phyloP scores from a whole-genome alignment of 2,329 filamentous ascomycete genomes.

The Pseudogymnoascus sp. region DNA sequence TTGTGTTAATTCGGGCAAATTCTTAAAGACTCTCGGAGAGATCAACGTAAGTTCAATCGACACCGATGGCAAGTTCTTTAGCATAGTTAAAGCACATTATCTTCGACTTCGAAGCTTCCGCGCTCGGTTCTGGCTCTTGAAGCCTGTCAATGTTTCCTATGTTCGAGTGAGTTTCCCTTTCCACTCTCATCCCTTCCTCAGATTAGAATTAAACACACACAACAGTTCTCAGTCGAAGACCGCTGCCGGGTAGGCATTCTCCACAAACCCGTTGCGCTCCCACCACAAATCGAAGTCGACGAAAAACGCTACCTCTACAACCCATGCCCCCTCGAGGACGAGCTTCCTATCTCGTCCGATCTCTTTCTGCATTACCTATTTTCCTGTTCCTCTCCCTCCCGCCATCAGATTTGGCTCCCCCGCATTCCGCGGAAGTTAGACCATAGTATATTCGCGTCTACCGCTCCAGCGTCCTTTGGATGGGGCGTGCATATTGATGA shows the following conservation, averaged over 20 bases:
- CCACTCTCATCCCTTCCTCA: neutral
- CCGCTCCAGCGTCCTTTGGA: constrained; percentile 5
- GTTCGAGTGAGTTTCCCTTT: constrained; percentile 11
- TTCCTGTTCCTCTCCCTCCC: constrained; percentile 3
- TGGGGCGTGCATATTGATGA: constrained; percentile 14
- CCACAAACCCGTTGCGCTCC: constrained; percentile 13
- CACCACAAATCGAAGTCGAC: constrained; percentile 12
- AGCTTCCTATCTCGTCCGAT: constrained; percentile 11
- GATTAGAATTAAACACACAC: neutral
- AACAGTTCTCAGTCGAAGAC: constrained; percentile 13
- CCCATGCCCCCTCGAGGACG: constrained; percentile 11
- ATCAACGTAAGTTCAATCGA: neutral
- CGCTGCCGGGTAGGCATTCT: constrained; percentile 14
- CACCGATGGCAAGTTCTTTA: neutral
- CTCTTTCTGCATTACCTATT: constrained; percentile 13
- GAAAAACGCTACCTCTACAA: constrained; percentile 13
- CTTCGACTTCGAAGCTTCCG: constrained; percentile 11
- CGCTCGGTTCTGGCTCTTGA: constrained; percentile 14
- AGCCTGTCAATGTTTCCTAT: constrained; percentile 11
- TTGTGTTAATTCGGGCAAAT: neutral
- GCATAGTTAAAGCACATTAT: constrained; percentile 6
- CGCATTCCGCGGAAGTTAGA: constrained; percentile 8
- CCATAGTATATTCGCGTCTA: neutral
- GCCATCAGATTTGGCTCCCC: constrained; percentile 10
- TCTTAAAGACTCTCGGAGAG: neutral